phyloP scores from a whole-genome alignment of 306 rosid genomes.

The Vigna mungo region DNA sequence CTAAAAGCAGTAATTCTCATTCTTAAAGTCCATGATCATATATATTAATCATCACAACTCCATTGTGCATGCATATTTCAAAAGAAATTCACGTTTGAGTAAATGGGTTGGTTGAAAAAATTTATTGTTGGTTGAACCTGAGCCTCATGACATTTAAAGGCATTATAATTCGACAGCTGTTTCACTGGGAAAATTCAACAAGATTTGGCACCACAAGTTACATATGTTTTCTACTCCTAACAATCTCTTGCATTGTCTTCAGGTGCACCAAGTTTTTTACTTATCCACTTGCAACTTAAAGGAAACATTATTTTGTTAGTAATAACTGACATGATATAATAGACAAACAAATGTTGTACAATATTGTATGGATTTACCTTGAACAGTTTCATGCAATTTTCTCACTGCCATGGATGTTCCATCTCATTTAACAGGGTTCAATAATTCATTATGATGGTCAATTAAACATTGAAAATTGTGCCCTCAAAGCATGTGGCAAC shows the following conservation, averaged over 20 bases:
- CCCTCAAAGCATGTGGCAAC: conserved; percentile 8
- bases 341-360: no score
- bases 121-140: conserved; percentile 28
- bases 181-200: not conserved
- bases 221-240: conserved; percentile 5
- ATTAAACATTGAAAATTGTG: not conserved
- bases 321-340: no score
- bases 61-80: conserved; percentile 12
- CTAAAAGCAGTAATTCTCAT: not conserved
- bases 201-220: not conserved
- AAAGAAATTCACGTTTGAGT: conserved; percentile 28
- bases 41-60: conserved; percentile 9
- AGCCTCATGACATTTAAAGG: conserved; percentile 26
- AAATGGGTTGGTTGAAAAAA: conserved; percentile 25
- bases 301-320: not conserved
- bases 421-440: conserved; percentile 14
- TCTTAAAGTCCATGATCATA: conserved; percentile 25
- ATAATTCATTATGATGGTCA: conserved; percentile 1
- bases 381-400: not conserved
- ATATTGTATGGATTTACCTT: not conserved
- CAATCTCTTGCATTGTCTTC: not conserved
- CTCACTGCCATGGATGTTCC: not conserved
- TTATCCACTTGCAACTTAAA: not conserved
- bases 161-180: conserved; percentile 4
- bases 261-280: not conserved